Conservation (phyloP, 208 protist species). For the Phytomonas francai region DNA sequence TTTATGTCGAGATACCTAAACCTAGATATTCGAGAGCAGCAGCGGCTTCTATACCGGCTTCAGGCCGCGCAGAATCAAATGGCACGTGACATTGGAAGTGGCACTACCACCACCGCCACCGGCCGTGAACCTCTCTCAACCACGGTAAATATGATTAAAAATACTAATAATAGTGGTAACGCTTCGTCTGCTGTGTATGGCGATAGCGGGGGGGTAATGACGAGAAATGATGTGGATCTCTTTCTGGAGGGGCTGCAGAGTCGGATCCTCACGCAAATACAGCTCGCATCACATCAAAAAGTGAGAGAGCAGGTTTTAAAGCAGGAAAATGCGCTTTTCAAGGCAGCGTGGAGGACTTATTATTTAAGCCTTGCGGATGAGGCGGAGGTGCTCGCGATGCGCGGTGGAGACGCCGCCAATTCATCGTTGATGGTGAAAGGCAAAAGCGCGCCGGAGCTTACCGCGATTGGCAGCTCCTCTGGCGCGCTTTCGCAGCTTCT, state of each 20-base stretch:
- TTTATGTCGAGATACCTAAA: constrained; percentile 77
- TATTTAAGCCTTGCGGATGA: not conserved
- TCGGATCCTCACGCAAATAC: not conserved
- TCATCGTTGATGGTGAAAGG: too few species aligned
- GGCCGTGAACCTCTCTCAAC: constrained; percentile 21
- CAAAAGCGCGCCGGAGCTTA: not conserved
- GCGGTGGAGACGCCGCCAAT: constrained; percentile 4
- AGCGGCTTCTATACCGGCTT: constrained; percentile 68
- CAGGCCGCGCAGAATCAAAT: too few species aligned
- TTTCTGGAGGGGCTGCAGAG: not conserved
- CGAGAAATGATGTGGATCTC: not conserved
- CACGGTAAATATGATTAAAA: not conserved
- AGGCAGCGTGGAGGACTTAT: not conserved
- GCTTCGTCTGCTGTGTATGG: not conserved
- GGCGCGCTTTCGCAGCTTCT: constrained; percentile 21
- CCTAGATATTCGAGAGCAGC: constrained; percentile 74
- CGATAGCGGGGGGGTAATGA: not conserved
- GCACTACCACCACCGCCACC: constrained; percentile 36
- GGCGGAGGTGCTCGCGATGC: constrained; percentile 3
- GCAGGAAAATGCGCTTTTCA: not conserved
- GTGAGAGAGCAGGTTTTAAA: not conserved
- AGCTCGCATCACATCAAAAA: too few species aligned
- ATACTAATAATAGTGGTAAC: not conserved
- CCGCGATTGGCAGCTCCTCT: constrained; percentile 2
- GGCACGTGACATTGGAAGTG: too few species aligned